phyloP scores from a whole-genome alignment of 2,329 filamentous ascomycete species.

The Gnomoniopsis smithogilvyi region DNA sequence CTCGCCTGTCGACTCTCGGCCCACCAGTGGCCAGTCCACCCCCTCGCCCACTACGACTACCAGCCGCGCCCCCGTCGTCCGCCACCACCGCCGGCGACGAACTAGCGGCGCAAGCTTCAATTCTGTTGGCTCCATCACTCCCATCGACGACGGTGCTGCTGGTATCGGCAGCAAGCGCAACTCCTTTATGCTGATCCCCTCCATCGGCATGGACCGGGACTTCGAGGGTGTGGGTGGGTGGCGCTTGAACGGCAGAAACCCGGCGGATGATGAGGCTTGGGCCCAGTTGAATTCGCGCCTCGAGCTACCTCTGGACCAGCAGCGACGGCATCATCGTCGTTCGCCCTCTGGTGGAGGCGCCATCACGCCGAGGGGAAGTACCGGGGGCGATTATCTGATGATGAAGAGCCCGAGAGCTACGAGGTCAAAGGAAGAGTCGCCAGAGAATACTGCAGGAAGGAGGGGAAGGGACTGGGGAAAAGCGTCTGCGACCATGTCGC shows the following conservation, averaged over 20 bases:
- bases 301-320: constrained; percentile 43
- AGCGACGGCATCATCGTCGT: constrained; percentile 39
- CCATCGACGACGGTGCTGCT: constrained; percentile 25
- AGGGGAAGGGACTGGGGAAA: constrained; percentile 19
- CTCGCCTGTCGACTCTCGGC: constrained; percentile 1
- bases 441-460: constrained; percentile 25
- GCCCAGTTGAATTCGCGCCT: constrained; percentile 50
- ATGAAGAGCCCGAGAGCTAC: constrained; percentile 35
- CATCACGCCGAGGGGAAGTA: constrained; percentile 35
- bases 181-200: constrained; percentile 35
- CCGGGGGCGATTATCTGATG: constrained; percentile 39
- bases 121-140: constrained; percentile 28
- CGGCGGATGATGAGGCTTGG: constrained; percentile 45
- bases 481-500: constrained; percentile 27
- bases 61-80: background rate
- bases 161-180: constrained; percentile 18
- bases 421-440: constrained; percentile 25
- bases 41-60: constrained; percentile 7
- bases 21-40: constrained; percentile 4
- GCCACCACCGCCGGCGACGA: constrained; percentile 21
- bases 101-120: constrained; percentile 27
- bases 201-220: constrained; percentile 50
- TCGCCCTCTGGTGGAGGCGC: constrained; percentile 37
- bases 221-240: constrained; percentile 60
- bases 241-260: constrained; percentile 43